Evolutionary conservation across 768 basidiomycete species (phyloP).

Genomic region (Panaeolus papilionaceus): DNA sequence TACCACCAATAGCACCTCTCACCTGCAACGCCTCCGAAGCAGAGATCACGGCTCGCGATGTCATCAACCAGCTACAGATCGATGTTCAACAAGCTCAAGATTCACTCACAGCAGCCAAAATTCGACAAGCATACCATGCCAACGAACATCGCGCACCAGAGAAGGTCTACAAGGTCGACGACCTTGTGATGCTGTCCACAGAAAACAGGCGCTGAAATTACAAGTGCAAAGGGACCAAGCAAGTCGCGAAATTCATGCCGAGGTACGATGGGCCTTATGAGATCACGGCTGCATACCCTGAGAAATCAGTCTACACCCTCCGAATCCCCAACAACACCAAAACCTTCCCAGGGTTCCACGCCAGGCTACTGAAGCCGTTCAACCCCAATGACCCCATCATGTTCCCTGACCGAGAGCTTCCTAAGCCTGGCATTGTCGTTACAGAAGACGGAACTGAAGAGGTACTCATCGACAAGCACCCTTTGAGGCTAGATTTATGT

Average conservation of each 20-base stretch:
- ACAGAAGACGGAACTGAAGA: conserved; percentile 31
- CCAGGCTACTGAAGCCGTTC: conserved; percentile 4
- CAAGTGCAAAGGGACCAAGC: conserved; percentile 28
- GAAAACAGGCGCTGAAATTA: conserved; percentile 33
- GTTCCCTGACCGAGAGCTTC: conserved; percentile 37
- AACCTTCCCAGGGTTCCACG: conserved; percentile 3
- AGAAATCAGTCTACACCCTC: conserved; percentile 5
- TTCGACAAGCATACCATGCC: conserved; percentile 32
- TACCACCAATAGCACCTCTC: conserved; percentile 32
- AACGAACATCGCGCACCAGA: conserved; percentile 18
- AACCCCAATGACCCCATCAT: conserved; percentile 24
- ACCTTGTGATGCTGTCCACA: conserved; percentile 35
- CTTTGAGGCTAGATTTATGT: no score
- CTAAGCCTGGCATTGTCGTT: neutral
- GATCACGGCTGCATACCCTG: neutral
- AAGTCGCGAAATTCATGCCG: conserved; percentile 46
- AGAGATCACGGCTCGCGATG: conserved; percentile 14
- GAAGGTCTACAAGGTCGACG: neutral
- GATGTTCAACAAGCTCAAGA: neutral
- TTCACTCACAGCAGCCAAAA: conserved; percentile 25
- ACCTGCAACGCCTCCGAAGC: conserved; percentile 16
- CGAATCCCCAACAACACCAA: conserved; percentile 1
- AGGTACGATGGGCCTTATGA: conserved; percentile 35
- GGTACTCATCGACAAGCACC: conserved; percentile 20
- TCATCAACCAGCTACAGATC: conserved; percentile 10